Conservation (phyloP, 225 moss, liverwort and hornwort species). For the Rhytidiadelphus loreus region DNA sequence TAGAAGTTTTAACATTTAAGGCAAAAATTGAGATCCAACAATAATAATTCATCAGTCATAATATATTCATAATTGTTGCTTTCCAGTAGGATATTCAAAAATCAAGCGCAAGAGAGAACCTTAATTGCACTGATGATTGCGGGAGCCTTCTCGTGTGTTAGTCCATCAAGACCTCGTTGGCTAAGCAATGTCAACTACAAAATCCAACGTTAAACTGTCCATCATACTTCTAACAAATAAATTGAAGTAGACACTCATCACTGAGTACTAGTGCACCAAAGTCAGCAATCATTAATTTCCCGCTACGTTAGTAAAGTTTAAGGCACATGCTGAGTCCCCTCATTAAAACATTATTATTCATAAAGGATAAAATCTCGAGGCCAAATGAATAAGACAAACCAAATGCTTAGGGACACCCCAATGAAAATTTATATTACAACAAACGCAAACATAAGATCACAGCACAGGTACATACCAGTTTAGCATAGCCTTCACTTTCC, state of each 20-base stretch:
- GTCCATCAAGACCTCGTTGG: constrained; percentile 86
- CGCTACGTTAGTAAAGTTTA: background rate
- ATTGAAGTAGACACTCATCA: background rate
- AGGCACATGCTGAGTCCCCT: background rate
- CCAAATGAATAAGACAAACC: background rate
- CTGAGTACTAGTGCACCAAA: background rate
- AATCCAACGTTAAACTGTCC: constrained; percentile 1
- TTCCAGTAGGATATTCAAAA: background rate
- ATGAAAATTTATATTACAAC: background rate
- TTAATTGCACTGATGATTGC: constrained; percentile 87
- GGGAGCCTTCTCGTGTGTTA: constrained; percentile 57
- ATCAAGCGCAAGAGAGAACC: constrained; percentile 31
- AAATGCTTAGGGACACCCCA: background rate
- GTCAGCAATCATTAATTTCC: background rate
- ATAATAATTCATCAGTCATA: background rate
- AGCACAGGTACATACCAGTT: constrained; percentile 51
- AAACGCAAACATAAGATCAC: background rate
- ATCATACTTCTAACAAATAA: background rate
- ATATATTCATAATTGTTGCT: background rate
- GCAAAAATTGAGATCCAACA: background rate
- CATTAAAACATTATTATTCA: background rate
- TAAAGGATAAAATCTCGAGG: background rate
- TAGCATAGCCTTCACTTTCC: constrained; percentile 99
- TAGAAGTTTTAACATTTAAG: background rate
- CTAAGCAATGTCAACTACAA: constrained; percentile 90